Percentiles rank a stretch among this genome's conserved stretches.
phyloP scores from a whole-genome alignment of 257 asterid genomes.

The Striga asiatica region DNA sequence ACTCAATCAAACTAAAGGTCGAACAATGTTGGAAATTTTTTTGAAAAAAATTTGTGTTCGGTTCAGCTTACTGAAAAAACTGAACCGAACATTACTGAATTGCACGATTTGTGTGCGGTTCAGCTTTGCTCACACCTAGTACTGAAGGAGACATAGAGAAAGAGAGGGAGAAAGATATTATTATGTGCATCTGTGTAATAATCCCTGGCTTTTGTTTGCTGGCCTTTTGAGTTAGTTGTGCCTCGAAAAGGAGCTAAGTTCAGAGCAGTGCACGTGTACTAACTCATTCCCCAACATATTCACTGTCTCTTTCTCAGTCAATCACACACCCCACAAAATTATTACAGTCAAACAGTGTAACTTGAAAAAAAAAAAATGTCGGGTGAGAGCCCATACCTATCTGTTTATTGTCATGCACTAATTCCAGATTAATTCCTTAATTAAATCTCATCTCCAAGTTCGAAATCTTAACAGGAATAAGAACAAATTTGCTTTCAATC shows the following conservation, averaged over 20 bases:
- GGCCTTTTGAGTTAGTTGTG: slow-evolving; percentile 30
- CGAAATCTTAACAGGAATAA: no score
- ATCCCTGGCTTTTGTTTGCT: slow-evolving; percentile 16
- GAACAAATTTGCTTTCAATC: no score
- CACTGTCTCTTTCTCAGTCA: slow-evolving; percentile 6
- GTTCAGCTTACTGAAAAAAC: no score
- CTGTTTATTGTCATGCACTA: slow-evolving; percentile 7
- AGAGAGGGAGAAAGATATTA: background rate
- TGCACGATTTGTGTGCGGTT: no score
- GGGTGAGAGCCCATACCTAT: slow-evolving; percentile 22
- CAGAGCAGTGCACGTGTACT: slow-evolving; percentile 32
- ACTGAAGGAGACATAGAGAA: no score
- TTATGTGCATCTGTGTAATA: slow-evolving; percentile 17
- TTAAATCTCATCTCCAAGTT: background rate
- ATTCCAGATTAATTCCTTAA: background rate
- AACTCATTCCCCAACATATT: slow-evolving; percentile 19
- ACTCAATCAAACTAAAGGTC: no score
- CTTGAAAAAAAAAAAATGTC: background rate
- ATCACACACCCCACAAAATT: background rate
- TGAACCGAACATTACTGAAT: background rate
- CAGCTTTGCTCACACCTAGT: no score
- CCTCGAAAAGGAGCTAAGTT: slow-evolving; percentile 35
- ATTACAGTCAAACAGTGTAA: slow-evolving; percentile 20
- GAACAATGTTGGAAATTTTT: no score
- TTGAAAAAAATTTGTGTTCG: no score